Evolutionary conservation across 768 basidiomycete genomes (phyloP).

Genomic region (Suillus alpinus): DNA sequence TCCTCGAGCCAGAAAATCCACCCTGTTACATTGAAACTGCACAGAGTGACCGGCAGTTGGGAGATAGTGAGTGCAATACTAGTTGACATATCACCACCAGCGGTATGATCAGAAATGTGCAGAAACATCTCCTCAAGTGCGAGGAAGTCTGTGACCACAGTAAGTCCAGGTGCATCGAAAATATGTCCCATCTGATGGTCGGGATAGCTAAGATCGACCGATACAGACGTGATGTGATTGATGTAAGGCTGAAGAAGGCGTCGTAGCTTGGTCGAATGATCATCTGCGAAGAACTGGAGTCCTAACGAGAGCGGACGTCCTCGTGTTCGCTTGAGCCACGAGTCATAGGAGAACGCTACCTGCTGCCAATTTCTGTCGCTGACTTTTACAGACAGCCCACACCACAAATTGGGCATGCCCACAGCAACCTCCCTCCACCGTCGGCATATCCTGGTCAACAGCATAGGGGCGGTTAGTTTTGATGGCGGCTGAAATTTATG

Average conservation of each 20-base stretch:
- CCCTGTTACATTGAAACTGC: neutral
- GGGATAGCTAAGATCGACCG: neutral
- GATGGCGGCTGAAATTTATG: neutral
- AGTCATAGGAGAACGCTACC: constrained; percentile 9
- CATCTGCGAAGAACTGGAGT: constrained; percentile 6
- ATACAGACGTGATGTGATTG: constrained; percentile 1
- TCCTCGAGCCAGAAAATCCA: no score
- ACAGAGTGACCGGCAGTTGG: neutral
- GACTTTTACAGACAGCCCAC: constrained; percentile 30
- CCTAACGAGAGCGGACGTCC: constrained; percentile 19
- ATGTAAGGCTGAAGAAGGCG: constrained; percentile 16
- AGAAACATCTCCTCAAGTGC: no score
- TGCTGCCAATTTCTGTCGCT: neutral
- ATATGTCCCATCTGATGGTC: no score
- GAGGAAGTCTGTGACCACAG: no score
- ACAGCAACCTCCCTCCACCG: constrained; percentile 40
- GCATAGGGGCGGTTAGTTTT: constrained; percentile 29
- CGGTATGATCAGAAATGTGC: neutral
- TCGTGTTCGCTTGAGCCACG: constrained; percentile 11
- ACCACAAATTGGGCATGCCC: constrained; percentile 45
- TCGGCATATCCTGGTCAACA: constrained; percentile 39
- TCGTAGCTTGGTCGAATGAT: neutral
- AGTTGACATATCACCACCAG: neutral
- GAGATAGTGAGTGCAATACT: neutral
- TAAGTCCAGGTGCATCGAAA: no score